These are phyloP conservation scores for Rubus parviflorus DNA, from an alignment of 306 rosid genomes.

Conservation along the genomic window DNA sequence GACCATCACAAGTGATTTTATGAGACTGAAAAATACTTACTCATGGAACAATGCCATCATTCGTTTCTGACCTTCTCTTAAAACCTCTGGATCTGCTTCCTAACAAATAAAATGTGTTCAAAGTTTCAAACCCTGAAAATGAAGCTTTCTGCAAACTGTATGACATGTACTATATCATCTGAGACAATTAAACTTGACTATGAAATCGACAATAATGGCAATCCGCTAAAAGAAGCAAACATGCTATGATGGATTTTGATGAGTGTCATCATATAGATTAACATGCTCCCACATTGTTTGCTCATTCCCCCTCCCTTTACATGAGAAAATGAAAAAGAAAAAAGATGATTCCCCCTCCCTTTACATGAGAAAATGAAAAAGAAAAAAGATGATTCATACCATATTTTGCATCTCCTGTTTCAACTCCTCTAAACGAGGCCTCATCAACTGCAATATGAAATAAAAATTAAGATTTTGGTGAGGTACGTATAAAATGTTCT, in stretches of 20 bases:
- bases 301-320: background rate
- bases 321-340: background rate
- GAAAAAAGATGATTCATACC: slow-evolving; percentile 42
- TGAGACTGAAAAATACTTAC: slow-evolving; percentile 2
- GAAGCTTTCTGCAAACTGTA: slow-evolving; percentile 1
- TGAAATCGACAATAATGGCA: background rate
- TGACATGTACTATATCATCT: background rate
- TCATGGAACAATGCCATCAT: slow-evolving; percentile 21
- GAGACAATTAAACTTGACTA: background rate
- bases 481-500: background rate
- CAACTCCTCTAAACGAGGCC: slow-evolving; percentile 70
- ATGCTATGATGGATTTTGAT: background rate
- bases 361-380: background rate
- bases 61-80: slow-evolving; percentile 17
- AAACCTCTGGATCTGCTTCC: slow-evolving; percentile 15
- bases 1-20: background rate
- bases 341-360: background rate
- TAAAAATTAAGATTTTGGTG: background rate
- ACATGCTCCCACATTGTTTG: background rate
- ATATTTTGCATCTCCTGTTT: slow-evolving; percentile 51
- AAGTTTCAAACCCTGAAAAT: background rate
- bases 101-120: slow-evolving; percentile 14
- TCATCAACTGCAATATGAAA: slow-evolving; percentile 54
- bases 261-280: slow-evolving; percentile 3
- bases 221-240: background rate